These are phyloP conservation scores for Boletus speciosus DNA, from an alignment of 768 basidiomycete species.

Conservation along the genomic window DNA sequence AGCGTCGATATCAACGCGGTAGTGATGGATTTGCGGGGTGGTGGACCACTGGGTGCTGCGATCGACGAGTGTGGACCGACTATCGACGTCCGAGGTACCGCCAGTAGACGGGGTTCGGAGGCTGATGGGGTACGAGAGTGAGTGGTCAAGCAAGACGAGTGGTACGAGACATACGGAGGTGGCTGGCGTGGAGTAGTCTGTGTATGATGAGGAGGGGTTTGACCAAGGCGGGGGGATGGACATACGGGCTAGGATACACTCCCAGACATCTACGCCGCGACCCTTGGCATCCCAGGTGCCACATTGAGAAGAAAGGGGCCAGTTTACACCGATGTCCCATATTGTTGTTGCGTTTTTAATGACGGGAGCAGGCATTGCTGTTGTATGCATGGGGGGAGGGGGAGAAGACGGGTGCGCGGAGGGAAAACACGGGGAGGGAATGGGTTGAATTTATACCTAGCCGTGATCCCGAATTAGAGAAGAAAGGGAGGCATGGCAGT, in stretches of 20 bases:
- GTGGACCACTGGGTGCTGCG: background rate
- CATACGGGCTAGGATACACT: slow-evolving; percentile 65
- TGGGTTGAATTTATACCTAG: slow-evolving; percentile 29
- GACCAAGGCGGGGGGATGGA: background rate
- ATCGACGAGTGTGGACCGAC: background rate
- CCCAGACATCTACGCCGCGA: slow-evolving; percentile 72
- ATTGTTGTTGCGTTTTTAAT: slow-evolving; percentile 66
- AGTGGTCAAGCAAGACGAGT: background rate
- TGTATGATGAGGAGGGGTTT: slow-evolving; percentile 6
- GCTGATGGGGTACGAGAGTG: slow-evolving; percentile 26
- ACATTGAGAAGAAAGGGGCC: slow-evolving; percentile 64
- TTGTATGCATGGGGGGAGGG: slow-evolving; percentile 17
- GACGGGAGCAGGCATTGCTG: slow-evolving; percentile 30
- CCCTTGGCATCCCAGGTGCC: slow-evolving; percentile 66
- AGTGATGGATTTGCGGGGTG: background rate
- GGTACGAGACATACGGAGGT: slow-evolving; percentile 34
- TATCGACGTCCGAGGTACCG: slow-evolving; percentile 47
- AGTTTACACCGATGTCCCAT: slow-evolving; percentile 67
- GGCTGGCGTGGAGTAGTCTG: slow-evolving; percentile 59
- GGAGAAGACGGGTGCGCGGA: slow-evolving; percentile 3
- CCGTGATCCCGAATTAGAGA: slow-evolving; percentile 23
- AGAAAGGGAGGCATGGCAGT: slow-evolving; percentile 29
- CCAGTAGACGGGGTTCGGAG: slow-evolving; percentile 44
- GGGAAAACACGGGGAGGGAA: slow-evolving; percentile 8
- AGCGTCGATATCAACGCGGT: slow-evolving; percentile 5